A percentile compares a stretch with the other conserved stretches of the same genome.
Evolutionary conservation across 2,329 filamentous ascomycete species (phyloP).

Genomic region (Alternaria burnsii): DNA sequence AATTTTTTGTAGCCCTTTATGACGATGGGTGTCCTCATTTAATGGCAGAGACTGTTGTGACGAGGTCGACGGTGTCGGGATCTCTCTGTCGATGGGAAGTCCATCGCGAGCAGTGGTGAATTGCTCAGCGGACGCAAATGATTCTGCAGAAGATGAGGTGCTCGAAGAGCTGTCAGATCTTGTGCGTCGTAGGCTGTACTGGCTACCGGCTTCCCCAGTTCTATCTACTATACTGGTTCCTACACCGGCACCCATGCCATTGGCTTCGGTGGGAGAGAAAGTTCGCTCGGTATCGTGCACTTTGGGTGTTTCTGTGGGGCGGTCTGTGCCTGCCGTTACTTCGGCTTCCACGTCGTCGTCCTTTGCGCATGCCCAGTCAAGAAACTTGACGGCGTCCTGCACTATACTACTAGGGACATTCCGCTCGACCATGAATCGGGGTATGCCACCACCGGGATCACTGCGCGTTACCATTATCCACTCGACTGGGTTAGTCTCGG

Average conservation of each 20-base stretch:
- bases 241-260: constrained; percentile 49
- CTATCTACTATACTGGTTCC: constrained; percentile 49
- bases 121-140: constrained; percentile 56
- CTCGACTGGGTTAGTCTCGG: constrained; percentile 74
- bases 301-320: constrained; percentile 14
- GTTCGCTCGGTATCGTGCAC: constrained; percentile 26
- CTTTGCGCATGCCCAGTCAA: constrained; percentile 75
- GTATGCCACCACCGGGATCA: constrained; percentile 87
- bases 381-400: constrained; percentile 79
- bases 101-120: constrained; percentile 49
- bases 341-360: constrained; percentile 48
- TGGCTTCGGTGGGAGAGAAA: constrained; percentile 43
- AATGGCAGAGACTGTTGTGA: constrained; percentile 35
- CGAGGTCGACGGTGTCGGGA: constrained; percentile 37
- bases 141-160: constrained; percentile 39
- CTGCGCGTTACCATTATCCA: constrained; percentile 94
- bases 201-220: constrained; percentile 13
- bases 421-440: constrained; percentile 89
- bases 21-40: constrained; percentile 28
- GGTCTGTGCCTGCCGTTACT: constrained; percentile 36
- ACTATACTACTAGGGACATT: constrained; percentile 84
- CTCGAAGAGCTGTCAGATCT: constrained; percentile 38
- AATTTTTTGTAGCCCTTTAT: constrained; percentile 70
- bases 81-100: constrained; percentile 34
- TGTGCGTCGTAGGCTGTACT: constrained; percentile 31